Percentiles rank a stretch among this genome's conserved stretches.
phyloP scores from a whole-genome alignment of 805 yeast genomes.

The Kodamaea restingae region DNA sequence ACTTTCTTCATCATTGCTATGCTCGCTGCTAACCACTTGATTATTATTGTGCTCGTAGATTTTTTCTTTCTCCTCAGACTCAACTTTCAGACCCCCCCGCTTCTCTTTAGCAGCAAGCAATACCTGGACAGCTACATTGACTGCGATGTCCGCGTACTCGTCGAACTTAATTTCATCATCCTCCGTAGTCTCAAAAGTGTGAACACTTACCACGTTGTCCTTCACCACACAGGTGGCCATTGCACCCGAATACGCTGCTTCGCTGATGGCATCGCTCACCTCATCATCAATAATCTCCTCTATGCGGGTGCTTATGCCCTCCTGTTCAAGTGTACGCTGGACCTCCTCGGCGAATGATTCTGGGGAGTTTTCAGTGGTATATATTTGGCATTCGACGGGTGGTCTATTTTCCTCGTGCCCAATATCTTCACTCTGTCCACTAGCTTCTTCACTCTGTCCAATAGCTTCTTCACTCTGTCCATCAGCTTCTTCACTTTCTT shows the following conservation, averaged over 20 bases:
- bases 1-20: too few relatives aligned
- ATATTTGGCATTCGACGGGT: conserved; percentile 39
- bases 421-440: conserved; percentile 7
- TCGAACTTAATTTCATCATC: conserved; percentile 79
- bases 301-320: conserved; percentile 38
- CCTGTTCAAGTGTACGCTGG: conserved; percentile 35
- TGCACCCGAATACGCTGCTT: conserved; percentile 78
- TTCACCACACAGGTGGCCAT: conserved; percentile 66
- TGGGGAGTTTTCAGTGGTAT: conserved; percentile 38
- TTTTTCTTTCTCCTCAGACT: not conserved
- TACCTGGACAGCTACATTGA: conserved; percentile 61
- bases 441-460: conserved; percentile 6
- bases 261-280: conserved; percentile 45
- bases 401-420: conserved; percentile 10
- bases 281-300: conserved; percentile 29
- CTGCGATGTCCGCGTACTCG: conserved; percentile 69
- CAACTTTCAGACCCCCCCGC: not conserved
- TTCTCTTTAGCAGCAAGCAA: conserved; percentile 41
- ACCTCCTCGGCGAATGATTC: conserved; percentile 35
- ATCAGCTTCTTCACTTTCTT: conserved; percentile 14
- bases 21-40: too few relatives aligned
- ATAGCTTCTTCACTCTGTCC: not conserved
- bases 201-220: conserved; percentile 59
- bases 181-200: conserved; percentile 62
- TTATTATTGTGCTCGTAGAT: not conserved